A percentile compares a stretch with the other conserved stretches of the same genome.
phyloP scores from a whole-genome alignment of 352 stramenopile species.

The Phytopythium kandeliae region DNA sequence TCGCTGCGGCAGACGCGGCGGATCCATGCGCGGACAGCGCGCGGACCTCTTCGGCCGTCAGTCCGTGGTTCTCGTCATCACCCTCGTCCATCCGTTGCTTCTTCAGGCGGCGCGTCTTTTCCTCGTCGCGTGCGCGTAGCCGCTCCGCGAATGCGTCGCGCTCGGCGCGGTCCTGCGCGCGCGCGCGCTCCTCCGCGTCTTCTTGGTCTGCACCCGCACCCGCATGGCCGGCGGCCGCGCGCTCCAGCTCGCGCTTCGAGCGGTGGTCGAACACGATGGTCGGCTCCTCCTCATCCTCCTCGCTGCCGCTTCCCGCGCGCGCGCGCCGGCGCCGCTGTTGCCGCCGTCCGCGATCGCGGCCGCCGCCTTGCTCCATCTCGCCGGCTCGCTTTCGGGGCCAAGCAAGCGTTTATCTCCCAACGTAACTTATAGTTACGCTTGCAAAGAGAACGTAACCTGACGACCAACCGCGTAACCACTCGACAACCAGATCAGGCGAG shows the following conservation, averaged over 20 bases:
- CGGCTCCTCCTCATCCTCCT: slow-evolving; percentile 11
- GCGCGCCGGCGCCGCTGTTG: slow-evolving; percentile 16
- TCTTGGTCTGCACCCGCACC: slow-evolving; percentile 4
- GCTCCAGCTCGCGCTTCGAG: slow-evolving; percentile 29
- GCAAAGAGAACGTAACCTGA: no score
- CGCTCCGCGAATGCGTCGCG: slow-evolving; percentile 81
- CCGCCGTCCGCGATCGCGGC: not conserved
- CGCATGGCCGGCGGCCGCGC: slow-evolving; percentile 6
- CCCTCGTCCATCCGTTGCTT: slow-evolving; percentile 31
- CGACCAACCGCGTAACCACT: not conserved
- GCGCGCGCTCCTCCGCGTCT: slow-evolving; percentile 47
- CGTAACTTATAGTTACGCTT: not conserved
- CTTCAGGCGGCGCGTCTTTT: slow-evolving; percentile 55
- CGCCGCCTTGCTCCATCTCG: not conserved
- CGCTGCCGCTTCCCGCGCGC: slow-evolving; percentile 13
- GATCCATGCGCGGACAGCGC: slow-evolving; percentile 75
- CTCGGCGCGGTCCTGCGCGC: slow-evolving; percentile 58
- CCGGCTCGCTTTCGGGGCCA: no score
- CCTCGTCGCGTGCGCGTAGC: slow-evolving; percentile 70
- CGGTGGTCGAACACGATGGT: slow-evolving; percentile 39
- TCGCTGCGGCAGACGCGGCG: slow-evolving; percentile 37
- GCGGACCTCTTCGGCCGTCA: slow-evolving; percentile 75
- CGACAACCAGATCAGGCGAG: not conserved
- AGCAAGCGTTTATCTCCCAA: no score
- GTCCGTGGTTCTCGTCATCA: slow-evolving; percentile 16